Evolutionary conservation across 768 basidiomycete genomes (phyloP).

Genomic region (Termitomyces sp.): DNA sequence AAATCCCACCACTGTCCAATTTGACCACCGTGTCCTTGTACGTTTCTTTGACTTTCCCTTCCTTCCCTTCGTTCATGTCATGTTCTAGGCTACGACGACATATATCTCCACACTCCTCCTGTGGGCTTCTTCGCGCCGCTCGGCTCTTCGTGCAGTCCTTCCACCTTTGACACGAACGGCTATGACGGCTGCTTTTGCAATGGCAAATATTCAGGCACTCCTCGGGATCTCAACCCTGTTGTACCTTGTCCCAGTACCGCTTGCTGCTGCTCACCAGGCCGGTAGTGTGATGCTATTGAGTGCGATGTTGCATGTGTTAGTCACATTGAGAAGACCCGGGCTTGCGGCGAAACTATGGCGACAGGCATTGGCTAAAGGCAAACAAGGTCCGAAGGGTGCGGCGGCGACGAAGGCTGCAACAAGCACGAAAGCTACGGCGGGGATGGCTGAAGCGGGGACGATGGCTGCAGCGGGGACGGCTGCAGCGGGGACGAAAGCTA

Average conservation of each 20-base stretch:
- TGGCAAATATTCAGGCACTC: conserved; percentile 81
- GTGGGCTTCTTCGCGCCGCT: conserved; percentile 53
- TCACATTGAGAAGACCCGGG: conserved; percentile 69
- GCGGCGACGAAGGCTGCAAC: neutral
- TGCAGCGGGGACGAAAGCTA: no score
- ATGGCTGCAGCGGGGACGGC: no score
- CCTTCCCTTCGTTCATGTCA: neutral
- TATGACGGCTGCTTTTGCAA: conserved; percentile 60
- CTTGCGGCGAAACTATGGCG: conserved; percentile 63
- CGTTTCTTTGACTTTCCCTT: conserved; percentile 25
- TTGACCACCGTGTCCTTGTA: conserved; percentile 91
- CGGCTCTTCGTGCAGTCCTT: conserved; percentile 55
- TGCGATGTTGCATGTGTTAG: conserved; percentile 72
- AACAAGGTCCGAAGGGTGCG: neutral
- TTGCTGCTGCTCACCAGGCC: conserved; percentile 94
- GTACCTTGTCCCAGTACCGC: conserved; percentile 88
- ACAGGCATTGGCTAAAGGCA: conserved; percentile 13
- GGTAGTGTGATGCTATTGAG: conserved; percentile 89
- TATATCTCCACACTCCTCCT: conserved; percentile 67
- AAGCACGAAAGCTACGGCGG: no score
- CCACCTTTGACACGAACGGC: conserved; percentile 60
- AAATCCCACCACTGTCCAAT: conserved; percentile 97
- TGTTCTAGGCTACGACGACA: conserved; percentile 74
- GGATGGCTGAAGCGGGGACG: no score
- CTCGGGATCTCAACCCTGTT: conserved; percentile 71